Evolutionary conservation across 2,329 filamentous ascomycete genomes (phyloP), one percentile per base, ranked within the genome.

Genomic region (Pyricularia grisea): DNA sequence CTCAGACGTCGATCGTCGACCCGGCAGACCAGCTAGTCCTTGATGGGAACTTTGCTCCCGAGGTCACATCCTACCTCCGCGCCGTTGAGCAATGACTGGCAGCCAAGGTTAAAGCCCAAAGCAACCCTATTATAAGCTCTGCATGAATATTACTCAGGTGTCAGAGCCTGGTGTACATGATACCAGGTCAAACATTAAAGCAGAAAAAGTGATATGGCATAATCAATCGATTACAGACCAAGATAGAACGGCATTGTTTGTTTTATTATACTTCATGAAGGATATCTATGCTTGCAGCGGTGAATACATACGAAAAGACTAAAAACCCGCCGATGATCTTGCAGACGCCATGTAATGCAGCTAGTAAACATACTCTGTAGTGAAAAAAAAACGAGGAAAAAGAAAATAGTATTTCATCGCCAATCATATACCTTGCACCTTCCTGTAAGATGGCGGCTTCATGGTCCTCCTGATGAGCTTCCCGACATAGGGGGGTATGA

Each of bases 361-460:
- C n/a, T 30, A 63, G 27, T 9, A 63, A 63, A 17, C 14, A 63
- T 63, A 61, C 25, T 14, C 20, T 63, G 14, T 28, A 36, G 12
- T 12, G 64, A 25, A n/a, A 58, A 65, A 58, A 60, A 66, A 68
- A 33, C 58, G 68, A 30, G 55, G 28, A 4, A 27, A 31, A 70
- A n/a, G 42, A 31, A 36, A 67, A 68, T 50, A 69, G 58, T 25
- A 64, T 28, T 33, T 67, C 31, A 50, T 30, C 66, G 4, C 36
- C 28, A 4, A 65, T 80, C 79, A 90, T 70, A 88, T 86, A 64
- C 85, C 90, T 79, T 91, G 90, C 66, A 99, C 94, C 82, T 99
- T 99, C 75, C 95, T 86, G 81, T 97, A 98, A 76, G 92, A 97
- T 25, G 94, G 94, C 71, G 95, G 95, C 80, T 91, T 94, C 84